Evolutionary conservation across 768 basidiomycete species (phyloP).

Genomic region (Rhizopogon vinicolor): DNA sequence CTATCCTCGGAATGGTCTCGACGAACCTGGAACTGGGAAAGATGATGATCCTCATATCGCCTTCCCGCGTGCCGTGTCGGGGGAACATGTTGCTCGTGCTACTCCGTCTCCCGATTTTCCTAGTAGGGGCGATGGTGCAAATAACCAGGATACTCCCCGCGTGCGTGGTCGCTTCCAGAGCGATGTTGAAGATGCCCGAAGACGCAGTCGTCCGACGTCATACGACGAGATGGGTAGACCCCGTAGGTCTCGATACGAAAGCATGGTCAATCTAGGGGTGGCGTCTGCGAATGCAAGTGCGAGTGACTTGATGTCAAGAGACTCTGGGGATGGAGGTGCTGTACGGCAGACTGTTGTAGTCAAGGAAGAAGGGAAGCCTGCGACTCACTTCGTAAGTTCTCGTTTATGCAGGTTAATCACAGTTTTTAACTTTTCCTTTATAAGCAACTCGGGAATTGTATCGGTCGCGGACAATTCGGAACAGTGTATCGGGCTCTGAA

Average conservation of each 20-base stretch:
- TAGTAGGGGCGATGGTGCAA: constrained; percentile 25
- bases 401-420: constrained; percentile 6
- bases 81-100: constrained; percentile 34
- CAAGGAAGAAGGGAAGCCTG: constrained; percentile 74
- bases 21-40: constrained; percentile 27
- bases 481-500: constrained; percentile 94
- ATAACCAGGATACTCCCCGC: constrained; percentile 37
- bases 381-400: constrained; percentile 74
- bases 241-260: constrained; percentile 63
- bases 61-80: constrained; percentile 60
- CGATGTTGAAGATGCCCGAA: constrained; percentile 58
- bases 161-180: constrained; percentile 62
- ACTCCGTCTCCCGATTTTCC: constrained; percentile 36
- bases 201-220: constrained; percentile 58
- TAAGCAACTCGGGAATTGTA: constrained; percentile 97
- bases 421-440: neutral
- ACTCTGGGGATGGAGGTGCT: constrained; percentile 60
- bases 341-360: constrained; percentile 70
- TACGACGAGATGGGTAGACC: constrained; percentile 63
- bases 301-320: constrained; percentile 60
- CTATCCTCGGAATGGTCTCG: constrained; percentile 34
- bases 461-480: constrained; percentile 96
- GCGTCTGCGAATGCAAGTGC: constrained; percentile 48
- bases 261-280: constrained; percentile 61
- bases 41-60: constrained; percentile 39